phyloP scores from a whole-genome alignment of 2,329 filamentous ascomycete genomes.

The Cladosporium velox region DNA sequence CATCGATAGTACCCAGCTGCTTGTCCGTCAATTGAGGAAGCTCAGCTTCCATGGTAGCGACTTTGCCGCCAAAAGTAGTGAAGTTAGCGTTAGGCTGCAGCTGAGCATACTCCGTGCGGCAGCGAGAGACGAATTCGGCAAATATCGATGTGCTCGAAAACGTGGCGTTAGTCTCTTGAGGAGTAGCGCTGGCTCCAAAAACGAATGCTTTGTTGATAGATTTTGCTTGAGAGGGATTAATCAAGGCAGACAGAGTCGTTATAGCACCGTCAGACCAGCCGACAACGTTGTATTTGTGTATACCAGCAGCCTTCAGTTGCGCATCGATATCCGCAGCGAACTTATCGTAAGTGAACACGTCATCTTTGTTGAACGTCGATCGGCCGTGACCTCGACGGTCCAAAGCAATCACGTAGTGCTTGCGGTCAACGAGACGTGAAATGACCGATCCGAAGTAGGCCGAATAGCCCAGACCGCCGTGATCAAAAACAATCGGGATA shows the following conservation, averaged over 20 bases:
- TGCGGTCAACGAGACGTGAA: conserved; percentile 35
- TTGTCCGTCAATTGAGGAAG: conserved; percentile 38
- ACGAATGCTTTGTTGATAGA: conserved; percentile 46
- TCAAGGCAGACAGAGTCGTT: conserved; percentile 42
- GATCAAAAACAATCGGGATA: conserved; percentile 43
- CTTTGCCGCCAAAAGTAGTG: conserved; percentile 41
- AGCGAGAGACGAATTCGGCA: conserved; percentile 40
- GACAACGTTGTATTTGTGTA: conserved; percentile 40
- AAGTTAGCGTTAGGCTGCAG: conserved; percentile 44
- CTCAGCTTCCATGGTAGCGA: conserved; percentile 41
- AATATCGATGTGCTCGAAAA: conserved; percentile 41
- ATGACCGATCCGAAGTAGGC: conserved; percentile 47
- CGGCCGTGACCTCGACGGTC: conserved; percentile 48
- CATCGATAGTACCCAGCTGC: conserved; percentile 29
- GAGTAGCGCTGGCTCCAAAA: conserved; percentile 41
- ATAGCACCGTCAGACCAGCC: conserved; percentile 49
- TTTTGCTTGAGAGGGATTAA: conserved; percentile 36
- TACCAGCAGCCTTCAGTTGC: conserved; percentile 36
- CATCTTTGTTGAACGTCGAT: conserved; percentile 40
- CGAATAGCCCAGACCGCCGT: conserved; percentile 47
- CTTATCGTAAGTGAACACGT: conserved; percentile 44
- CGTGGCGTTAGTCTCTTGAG: conserved; percentile 41
- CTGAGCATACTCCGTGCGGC: conserved; percentile 40
- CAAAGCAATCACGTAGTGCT: conserved; percentile 44
- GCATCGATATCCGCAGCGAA: conserved; percentile 43